Evolutionary conservation across 345 rosid genomes (phyloP).

Genomic region (Raphanus sativus): DNA sequence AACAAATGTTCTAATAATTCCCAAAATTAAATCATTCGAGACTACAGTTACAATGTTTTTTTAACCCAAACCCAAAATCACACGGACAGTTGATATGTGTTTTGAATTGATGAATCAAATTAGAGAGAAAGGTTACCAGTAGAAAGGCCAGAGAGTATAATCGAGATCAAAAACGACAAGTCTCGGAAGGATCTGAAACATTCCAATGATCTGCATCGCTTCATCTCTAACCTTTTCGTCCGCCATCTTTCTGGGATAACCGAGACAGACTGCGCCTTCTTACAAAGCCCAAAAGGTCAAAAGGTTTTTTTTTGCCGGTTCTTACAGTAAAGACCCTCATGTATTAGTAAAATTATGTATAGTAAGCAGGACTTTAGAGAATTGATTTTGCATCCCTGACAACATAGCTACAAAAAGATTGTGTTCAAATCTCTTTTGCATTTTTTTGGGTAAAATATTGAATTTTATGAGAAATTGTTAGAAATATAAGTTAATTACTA

Average conservation of each 20-base stretch:
- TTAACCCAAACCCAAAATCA: neutral
- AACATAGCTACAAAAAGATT: too few relatives aligned
- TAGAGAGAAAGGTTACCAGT: constrained; percentile 48
- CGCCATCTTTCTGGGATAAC: constrained; percentile 37
- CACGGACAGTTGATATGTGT: neutral
- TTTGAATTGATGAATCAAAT: neutral
- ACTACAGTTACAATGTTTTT: neutral
- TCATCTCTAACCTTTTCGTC: constrained; percentile 64
- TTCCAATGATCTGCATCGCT: constrained; percentile 55
- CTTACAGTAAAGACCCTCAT: neutral
- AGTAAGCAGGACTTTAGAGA: neutral
- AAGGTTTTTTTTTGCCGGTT: neutral
- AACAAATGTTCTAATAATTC: neutral
- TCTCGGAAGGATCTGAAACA: constrained; percentile 62
- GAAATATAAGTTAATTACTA: too few relatives aligned
- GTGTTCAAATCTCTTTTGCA: too few relatives aligned
- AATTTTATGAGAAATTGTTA: too few relatives aligned
- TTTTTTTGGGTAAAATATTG: too few relatives aligned
- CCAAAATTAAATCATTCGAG: neutral
- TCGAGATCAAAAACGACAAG: constrained; percentile 80
- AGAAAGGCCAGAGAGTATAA: constrained; percentile 88
- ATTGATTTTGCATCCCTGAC: too few relatives aligned
- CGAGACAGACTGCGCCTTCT: neutral
- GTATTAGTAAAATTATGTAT: neutral
- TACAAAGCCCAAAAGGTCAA: neutral